Base-by-base conservation (phyloP, 441 rosid species). In the Populus hybrid region DNA sequence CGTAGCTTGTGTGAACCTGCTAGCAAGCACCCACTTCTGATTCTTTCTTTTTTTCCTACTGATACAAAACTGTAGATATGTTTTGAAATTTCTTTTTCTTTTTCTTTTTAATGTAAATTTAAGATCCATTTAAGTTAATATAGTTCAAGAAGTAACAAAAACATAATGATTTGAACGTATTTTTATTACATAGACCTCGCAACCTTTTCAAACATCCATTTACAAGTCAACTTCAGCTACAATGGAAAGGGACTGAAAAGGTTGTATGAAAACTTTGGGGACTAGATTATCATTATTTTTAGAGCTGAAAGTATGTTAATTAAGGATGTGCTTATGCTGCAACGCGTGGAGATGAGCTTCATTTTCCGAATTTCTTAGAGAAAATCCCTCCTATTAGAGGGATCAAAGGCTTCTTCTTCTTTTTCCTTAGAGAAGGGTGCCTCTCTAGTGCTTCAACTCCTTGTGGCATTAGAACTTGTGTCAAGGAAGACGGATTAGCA, bases 311-410 rank as follows among this genome's bases (percentile, higher is more conserved):
- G 12, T 23, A 63, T 23, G 24, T 21, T 23, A 63, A 63, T 63
- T 63, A 23, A 21, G 11, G 11, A 10, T 23, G 66, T 63, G 66
- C 66, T 26, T 26, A 14, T 70, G 65, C 9, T 50, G 70, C 21
- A 67, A 66, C 28, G 40, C 66, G 65, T 18, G 76, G 67, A 46
- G 79, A 72, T 71, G 77, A 24, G 72, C 71, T 68, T 74, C 87
- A 82, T 35, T 79, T 84, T 28, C 24, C n/a, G 75, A 74, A 89
- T 78, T 85, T 94, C 92, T 79, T 92, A 8, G 91, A 86, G 84
- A 96, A 94, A 72, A 94, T 84, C 57, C 90, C 91, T 76, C 95
- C 94, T 79, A 94, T 85, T 30, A 92, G 83, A 36, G 99, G 95
- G 9, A 95, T 81, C 84, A 96, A 71, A 28, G 94, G 91, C 83